Base-by-base conservation (phyloP, 257 asterid genomes). In the Oldenlandia corymbosa region DNA sequence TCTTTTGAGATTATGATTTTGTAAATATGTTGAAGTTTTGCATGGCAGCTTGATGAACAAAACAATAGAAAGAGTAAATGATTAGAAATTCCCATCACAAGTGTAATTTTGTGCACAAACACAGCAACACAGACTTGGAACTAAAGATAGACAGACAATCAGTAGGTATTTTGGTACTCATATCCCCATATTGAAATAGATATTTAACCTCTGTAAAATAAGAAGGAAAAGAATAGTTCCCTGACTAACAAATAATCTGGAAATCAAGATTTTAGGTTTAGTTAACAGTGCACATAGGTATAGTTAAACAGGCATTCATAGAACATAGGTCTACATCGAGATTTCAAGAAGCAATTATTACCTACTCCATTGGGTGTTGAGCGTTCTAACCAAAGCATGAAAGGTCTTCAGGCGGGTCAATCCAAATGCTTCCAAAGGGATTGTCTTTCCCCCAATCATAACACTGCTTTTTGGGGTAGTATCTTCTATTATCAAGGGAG, bases 371-470 rank as follows among this genome's bases (percentile, higher is more conserved):
- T 9, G 30, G 62, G 28, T 63, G 20, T 13, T 6, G 37, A 57
- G 31, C 62, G 65, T 69, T 74, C 73, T 62, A 83, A 60, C 68
- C 78, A 75, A 85, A 86, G 65, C 63, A 47, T 8, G 90, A 85
- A 20, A 76, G 76, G 73, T 88, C 96, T 46, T 81, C 79, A 7
- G 98, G 98, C 21, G 96, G 88, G 37, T 91, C 95, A 7, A 91
- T 83, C 98, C 98, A 88, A 21, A 88, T 75, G 48, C 93, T 81
- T 72, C 84, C 89, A 48, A 82, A 83, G 0, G 95, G 88, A 58
- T 91, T 85, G 59, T 86, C 92, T 52, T 91, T 86, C 21, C 90
- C 94, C 96, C 95, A 88, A 58, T 88, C 95, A 49, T 86, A 76
- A 48, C 72, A 81, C 76, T 88, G 88, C 77, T 88, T 88, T 18